Evolutionary conservation across 495 filamentous ascomycete genomes (phyloP).

Genomic region (Mytilinidion resinicola): DNA sequence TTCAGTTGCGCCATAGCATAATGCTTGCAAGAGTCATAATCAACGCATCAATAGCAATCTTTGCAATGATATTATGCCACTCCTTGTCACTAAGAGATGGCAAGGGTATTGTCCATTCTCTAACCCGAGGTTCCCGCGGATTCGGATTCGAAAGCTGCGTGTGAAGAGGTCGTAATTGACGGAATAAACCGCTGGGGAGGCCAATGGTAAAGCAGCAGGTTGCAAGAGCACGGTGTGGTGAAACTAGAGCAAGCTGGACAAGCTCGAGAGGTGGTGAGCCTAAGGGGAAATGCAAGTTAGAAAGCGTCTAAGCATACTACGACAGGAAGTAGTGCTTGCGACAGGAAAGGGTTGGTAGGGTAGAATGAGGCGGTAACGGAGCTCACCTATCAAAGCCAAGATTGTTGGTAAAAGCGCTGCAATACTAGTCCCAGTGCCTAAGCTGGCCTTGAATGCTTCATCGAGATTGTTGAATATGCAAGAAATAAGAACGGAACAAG

Average conservation of each 20-base stretch:
- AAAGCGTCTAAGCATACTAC: no score
- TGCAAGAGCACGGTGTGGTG: constrained; percentile 7
- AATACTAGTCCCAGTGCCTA: neutral
- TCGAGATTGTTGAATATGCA: neutral
- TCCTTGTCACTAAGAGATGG: neutral
- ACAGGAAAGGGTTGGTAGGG: no score
- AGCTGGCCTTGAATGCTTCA: neutral
- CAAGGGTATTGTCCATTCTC: constrained; percentile 5
- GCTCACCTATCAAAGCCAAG: neutral
- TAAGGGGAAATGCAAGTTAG: neutral
- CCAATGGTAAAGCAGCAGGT: constrained; percentile 9
- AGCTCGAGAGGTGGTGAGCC: neutral
- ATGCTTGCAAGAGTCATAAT: constrained; percentile 1
- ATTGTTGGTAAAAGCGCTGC: neutral
- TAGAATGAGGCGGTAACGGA: no score
- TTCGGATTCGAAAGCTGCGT: constrained; percentile 1
- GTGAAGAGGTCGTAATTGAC: constrained; percentile 1
- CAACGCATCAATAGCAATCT: neutral
- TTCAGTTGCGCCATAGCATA: constrained; percentile 8
- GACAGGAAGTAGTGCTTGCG: no score
- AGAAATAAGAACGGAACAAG: neutral
- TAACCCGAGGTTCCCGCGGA: neutral
- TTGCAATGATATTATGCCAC: constrained; percentile 2
- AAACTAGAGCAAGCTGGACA: neutral
- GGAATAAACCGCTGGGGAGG: constrained; percentile 7